Conservation (phyloP, 192 early-diverging fungal species). For the Podila epicladia region DNA sequence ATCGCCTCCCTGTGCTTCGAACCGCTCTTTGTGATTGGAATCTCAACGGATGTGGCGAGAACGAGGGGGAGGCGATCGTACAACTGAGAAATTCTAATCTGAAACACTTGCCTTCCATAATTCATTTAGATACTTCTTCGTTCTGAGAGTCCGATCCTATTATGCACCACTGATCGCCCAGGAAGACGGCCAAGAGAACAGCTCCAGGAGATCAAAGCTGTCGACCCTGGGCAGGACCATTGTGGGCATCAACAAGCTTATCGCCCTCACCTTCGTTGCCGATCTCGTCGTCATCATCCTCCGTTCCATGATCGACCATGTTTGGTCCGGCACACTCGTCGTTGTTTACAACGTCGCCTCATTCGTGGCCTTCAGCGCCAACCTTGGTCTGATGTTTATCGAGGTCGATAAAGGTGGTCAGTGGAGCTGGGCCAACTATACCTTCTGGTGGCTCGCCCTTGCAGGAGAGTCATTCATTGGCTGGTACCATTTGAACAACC, state of each 20-base stretch:
- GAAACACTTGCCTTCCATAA: too few species aligned
- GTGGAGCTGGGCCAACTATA: constrained; percentile 65
- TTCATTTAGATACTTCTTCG: constrained; percentile 27
- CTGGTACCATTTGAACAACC: constrained; percentile 33
- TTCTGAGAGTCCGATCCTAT: constrained; percentile 25
- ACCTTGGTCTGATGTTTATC: constrained; percentile 40
- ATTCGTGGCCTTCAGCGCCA: constrained; percentile 48
- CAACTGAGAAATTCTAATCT: too few species aligned
- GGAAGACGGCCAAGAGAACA: constrained; percentile 1
- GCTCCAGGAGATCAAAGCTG: neutral
- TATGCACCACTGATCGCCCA: constrained; percentile 29
- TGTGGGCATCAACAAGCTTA: constrained; percentile 24
- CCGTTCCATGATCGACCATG: constrained; percentile 50
- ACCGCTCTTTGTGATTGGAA: too few species aligned
- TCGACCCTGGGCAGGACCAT: constrained; percentile 37
- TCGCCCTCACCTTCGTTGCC: constrained; percentile 45
- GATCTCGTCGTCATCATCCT: constrained; percentile 44
- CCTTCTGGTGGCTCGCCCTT: constrained; percentile 59
- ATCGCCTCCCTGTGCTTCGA: too few species aligned
- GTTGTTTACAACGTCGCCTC: constrained; percentile 55
- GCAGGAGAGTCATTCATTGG: constrained; percentile 56
- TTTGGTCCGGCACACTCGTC: constrained; percentile 54
- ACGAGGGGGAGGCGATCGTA: too few species aligned
- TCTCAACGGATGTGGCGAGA: too few species aligned
- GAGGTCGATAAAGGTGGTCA: constrained; percentile 50